phyloP scores from a whole-genome alignment of 1,284 basidiomycete species.

The Trichosporon coremiiforme region DNA sequence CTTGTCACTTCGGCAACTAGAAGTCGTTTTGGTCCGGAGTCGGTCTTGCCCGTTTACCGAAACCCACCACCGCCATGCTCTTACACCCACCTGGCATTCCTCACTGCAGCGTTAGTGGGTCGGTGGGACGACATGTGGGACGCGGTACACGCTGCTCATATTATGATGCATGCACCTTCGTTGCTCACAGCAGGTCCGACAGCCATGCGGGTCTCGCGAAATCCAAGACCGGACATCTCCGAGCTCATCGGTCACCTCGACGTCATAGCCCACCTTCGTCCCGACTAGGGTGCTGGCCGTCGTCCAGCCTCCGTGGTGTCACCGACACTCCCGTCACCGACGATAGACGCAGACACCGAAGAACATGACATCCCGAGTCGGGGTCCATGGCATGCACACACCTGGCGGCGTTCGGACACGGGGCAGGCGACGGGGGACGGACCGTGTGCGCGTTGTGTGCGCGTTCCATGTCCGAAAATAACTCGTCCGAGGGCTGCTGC shows the following conservation, averaged over 20 bases:
- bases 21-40: background rate
- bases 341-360: background rate
- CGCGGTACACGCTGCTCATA: background rate
- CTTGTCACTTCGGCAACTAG: slow-evolving; percentile 7
- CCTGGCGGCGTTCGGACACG: no score
- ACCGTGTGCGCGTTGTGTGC: no score
- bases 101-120: background rate
- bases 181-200: background rate
- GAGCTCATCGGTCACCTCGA: background rate
- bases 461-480: no score
- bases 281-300: background rate
- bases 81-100: no score
- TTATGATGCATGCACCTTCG: background rate
- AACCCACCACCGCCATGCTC: background rate
- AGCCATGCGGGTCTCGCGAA: background rate
- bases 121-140: slow-evolving; percentile 6
- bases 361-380: background rate
- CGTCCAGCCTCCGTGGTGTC: background rate
- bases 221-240: background rate
- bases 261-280: slow-evolving; percentile 1
- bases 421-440: background rate
- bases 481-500: no score
- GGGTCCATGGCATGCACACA: background rate
- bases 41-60: slow-evolving; percentile 4
- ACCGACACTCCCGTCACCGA: background rate